These are phyloP conservation scores for Porpolomopsis calyptriformis DNA, from an alignment of 768 basidiomycete species.

Conservation along the genomic window DNA sequence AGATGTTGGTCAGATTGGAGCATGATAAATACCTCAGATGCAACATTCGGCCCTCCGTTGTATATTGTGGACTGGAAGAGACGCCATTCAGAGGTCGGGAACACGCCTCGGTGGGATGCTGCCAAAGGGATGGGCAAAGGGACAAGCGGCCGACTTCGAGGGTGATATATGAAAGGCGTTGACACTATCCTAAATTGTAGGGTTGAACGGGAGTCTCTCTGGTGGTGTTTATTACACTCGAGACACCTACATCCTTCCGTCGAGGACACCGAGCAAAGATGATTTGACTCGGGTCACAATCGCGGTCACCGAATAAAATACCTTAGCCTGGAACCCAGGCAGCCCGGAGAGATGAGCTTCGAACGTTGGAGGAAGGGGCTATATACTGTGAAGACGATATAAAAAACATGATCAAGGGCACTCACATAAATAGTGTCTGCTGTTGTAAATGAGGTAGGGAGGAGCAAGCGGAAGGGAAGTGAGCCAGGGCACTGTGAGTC, in stretches of 20 bases:
- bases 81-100: slow-evolving; percentile 40
- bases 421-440: slow-evolving; percentile 51
- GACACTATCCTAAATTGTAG: slow-evolving; percentile 34
- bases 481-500: slow-evolving; percentile 36
- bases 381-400: neutral
- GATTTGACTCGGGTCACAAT: slow-evolving; percentile 46
- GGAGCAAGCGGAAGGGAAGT: slow-evolving; percentile 41
- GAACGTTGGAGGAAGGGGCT: slow-evolving; percentile 66
- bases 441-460: slow-evolving; percentile 50
- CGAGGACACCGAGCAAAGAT: slow-evolving; percentile 39
- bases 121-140: slow-evolving; percentile 40
- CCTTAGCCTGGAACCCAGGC: slow-evolving; percentile 59
- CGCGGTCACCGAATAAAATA: slow-evolving; percentile 52
- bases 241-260: slow-evolving; percentile 40
- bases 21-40: slow-evolving; percentile 28
- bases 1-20: slow-evolving; percentile 18
- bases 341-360: slow-evolving; percentile 57
- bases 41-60: slow-evolving; percentile 32
- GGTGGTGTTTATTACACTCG: neutral
- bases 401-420: slow-evolving; percentile 8
- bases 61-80: slow-evolving; percentile 30
- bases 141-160: slow-evolving; percentile 49
- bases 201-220: slow-evolving; percentile 3
- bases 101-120: slow-evolving; percentile 27
- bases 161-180: slow-evolving; percentile 54